Base-by-base conservation (phyloP, 1,284 basidiomycete species). In the Austroboletus rostrupii region DNA sequence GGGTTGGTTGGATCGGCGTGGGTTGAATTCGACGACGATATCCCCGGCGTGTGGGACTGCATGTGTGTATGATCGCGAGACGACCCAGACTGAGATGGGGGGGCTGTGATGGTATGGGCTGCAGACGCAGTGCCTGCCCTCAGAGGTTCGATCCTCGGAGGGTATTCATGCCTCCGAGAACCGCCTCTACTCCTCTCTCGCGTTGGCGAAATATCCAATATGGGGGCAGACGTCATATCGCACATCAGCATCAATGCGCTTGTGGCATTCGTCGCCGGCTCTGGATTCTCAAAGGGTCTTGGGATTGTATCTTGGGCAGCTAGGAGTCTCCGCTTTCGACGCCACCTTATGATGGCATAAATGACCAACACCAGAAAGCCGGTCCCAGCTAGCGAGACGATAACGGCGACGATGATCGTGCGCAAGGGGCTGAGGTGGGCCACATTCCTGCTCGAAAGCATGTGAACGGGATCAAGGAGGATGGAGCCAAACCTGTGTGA, bases 301-400 rank as follows among this genome's bases (percentile, higher is more conserved):
- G 65, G 64, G 20, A 49, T 50, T 16, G 58, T 58, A 19, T 68
- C 62, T 40, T 64, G 62, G 2, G 54, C 55, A 36, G 43, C 48
- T 28, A 54, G 23, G 23, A 48, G 2, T 14, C 53, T 52, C 37
- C 29, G 51, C 33, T 53, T 53, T 26, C 45, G 54, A 20, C 54
- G 57, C 38, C 26, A 45, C 36, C 31, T 51, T 19, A 58, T 17
- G 33, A 57, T 37, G 35, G 36, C 49, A 43, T 47, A 53, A 43
- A 52, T 45, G 19, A 28, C 35, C n/a, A 49, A 32, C 20, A 35
- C 46, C 32, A 63, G 10, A 10, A 66, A 21, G 9, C 49, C 55
- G 8, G 36, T 42, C 5, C 62, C 64, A 4, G 53, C 60, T 5
- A 64, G n/a, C 23, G 64, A 65, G 33, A 48, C 40, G 20, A 43